These are phyloP conservation scores for Effrenium voratum DNA, from an alignment of 73 alveolate genomes.

Conservation along the genomic window DNA sequence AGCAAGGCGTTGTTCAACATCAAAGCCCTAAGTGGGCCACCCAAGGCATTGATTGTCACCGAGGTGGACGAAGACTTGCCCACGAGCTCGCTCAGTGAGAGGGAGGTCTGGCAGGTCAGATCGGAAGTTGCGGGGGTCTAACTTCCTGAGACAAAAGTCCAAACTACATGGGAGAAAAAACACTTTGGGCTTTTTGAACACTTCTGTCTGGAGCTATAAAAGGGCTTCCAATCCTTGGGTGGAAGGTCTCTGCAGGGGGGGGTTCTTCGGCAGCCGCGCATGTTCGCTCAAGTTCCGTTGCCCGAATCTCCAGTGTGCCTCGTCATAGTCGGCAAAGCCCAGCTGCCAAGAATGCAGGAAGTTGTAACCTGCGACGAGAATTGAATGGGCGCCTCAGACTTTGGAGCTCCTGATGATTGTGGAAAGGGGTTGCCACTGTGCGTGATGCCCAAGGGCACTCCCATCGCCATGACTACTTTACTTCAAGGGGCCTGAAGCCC, in stretches of 20 bases:
- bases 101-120: no score
- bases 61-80: constrained; percentile 2
- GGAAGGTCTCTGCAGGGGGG: background rate
- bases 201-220: background rate
- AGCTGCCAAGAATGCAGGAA: constrained; percentile 87
- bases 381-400: no score
- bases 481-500: no score
- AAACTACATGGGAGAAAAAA: background rate
- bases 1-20: no score
- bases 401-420: no score
- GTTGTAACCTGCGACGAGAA: constrained; percentile 76
- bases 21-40: background rate
- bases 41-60: constrained; percentile 33
- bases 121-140: no score
- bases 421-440: no score
- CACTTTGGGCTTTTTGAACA: background rate
- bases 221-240: background rate
- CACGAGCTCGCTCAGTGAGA: background rate
- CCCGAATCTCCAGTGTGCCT: no score
- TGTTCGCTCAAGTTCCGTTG: no score
- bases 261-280: background rate
- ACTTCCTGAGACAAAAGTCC: constrained; percentile 2
- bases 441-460: no score
- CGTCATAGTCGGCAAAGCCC: constrained; percentile 67
- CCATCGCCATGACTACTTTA: no score